Base-by-base conservation (phyloP, 805 yeast genomes). In the Yarrowia keelungensis region DNA sequence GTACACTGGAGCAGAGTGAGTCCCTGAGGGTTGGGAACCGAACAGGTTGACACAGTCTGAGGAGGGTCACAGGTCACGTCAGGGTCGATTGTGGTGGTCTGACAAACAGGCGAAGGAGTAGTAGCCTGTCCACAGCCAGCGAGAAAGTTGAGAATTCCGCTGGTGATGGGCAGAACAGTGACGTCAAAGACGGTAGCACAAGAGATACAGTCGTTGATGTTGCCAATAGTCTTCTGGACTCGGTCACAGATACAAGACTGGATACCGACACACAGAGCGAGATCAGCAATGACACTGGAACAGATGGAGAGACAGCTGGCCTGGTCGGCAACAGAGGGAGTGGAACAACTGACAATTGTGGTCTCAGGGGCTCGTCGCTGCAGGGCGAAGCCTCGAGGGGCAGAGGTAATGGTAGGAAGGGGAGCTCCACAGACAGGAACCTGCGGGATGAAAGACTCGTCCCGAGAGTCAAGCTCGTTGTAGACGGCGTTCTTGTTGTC, bases 331-430 rank as follows among this genome's bases (percentile, higher is more conserved):
- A 42, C 62, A 22, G 38, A 5, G 2, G 62, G 62, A 5, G 10
- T 2, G 3, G 47, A 12, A 26, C 62, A 56, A 15, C 47, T 56
- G 26, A 47, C 42, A 26, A 56, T 56, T 8, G 62, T 56, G 5
- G 62, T 56, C 36, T 56, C 47, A 12, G 62, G 62, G 10, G 62
- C 62, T 56, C 62, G 62, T 26, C 38, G 35, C 47, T 56, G 47
- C 19, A 56, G 47, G 10, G 47, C 46, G 12, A 26, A 42, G 5
- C 14, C n/a, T 8, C 47, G 47, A 53, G 62, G 62, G 11, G 47
- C 47, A n/a, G 62, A 15, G 2, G 62, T 56, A 22, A 56, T 56
- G 11, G 62, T 56, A 2, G 62, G 62, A 4, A 42, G 47, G 15
- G 62, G 47, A 8, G 38, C 62, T 3, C 62, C 62, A 10, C 62